A percentile compares a stretch with the other conserved stretches of the same genome.
Evolutionary conservation across 805 yeast genomes (phyloP).

Genomic region (Metschnikowia koreensis): DNA sequence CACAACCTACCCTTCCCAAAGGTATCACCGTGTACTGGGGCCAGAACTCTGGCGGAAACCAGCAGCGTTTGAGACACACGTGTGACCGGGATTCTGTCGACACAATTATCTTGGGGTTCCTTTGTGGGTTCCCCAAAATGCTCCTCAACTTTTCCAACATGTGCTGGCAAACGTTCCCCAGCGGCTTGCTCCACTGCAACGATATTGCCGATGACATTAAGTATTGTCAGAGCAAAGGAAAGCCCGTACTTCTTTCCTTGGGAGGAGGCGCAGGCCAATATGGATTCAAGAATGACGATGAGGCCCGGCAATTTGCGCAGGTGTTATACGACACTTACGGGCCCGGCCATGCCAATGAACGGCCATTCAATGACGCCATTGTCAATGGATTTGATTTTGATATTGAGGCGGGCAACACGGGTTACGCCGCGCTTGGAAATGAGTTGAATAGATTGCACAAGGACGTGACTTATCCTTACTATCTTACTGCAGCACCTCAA

Average conservation of each 20-base stretch:
- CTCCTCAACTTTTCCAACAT: conserved; percentile 54
- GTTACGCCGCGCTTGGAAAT: conserved; percentile 39
- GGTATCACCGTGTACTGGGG: conserved; percentile 88
- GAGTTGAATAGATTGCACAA: conserved; percentile 9
- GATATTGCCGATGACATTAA: conserved; percentile 14
- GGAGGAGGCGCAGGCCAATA: conserved; percentile 61
- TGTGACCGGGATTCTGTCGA: conserved; percentile 72
- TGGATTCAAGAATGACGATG: conserved; percentile 49
- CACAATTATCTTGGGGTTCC: conserved; percentile 68
- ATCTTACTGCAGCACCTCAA: conserved; percentile 74
- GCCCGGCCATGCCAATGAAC: conserved; percentile 30
- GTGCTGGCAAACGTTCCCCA: conserved; percentile 44
- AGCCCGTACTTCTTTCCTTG: conserved; percentile 14
- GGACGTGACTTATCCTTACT: conserved; percentile 20
- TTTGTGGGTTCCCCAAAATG: conserved; percentile 53
- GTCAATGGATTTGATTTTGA: conserved; percentile 75
- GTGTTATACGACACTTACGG: conserved; percentile 41
- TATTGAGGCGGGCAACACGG: conserved; percentile 40
- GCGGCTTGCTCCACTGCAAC: conserved; percentile 25
- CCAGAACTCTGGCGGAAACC: conserved; percentile 58
- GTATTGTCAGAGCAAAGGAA: conserved; percentile 14
- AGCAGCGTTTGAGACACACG: conserved; percentile 45
- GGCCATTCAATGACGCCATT: conserved; percentile 45
- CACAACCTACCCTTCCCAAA: not conserved
- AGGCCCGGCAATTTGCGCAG: conserved; percentile 56